A percentile compares a stretch with the other conserved stretches of the same genome.
Conservation (phyloP, 2,329 filamentous ascomycete genomes). For the Tolypocladium sp. region DNA sequence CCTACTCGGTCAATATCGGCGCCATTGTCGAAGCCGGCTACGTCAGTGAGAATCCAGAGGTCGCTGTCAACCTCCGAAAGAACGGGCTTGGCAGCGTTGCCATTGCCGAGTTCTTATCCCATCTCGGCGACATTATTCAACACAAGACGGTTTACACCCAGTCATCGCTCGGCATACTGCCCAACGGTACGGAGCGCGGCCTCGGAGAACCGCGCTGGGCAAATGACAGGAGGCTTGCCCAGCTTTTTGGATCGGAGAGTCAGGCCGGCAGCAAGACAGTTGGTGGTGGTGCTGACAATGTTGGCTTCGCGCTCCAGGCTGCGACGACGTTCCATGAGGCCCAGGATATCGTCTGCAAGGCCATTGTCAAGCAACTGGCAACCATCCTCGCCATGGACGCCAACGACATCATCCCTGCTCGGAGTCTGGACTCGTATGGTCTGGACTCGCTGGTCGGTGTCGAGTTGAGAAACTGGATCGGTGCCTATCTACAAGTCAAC, state of each 20-base stretch:
- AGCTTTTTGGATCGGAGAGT: not conserved
- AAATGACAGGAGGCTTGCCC: not conserved
- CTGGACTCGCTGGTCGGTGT: slow-evolving; percentile 21
- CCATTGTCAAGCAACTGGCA: slow-evolving; percentile 12
- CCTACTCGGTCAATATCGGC: slow-evolving; percentile 13
- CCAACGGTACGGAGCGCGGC: not conserved
- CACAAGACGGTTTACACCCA: not conserved
- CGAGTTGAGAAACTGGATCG: slow-evolving; percentile 20
- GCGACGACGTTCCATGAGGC: slow-evolving; percentile 9
- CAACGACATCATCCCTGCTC: slow-evolving; percentile 13
- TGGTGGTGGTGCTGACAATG: not conserved
- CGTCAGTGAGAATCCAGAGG: slow-evolving; percentile 8
- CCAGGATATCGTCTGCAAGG: slow-evolving; percentile 6
- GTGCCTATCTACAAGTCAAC: slow-evolving; percentile 11
- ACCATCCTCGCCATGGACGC: slow-evolving; percentile 15
- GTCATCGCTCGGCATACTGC: not conserved
- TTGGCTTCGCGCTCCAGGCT: not conserved
- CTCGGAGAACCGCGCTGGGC: not conserved
- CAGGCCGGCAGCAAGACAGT: not conserved
- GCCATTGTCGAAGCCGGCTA: slow-evolving; percentile 13
- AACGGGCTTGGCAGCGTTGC: slow-evolving; percentile 7
- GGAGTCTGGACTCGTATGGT: slow-evolving; percentile 12
- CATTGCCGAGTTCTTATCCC: slow-evolving; percentile 7
- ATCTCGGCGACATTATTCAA: slow-evolving; percentile 5
- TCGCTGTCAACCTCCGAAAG: slow-evolving; percentile 6